Percentiles rank a stretch among this genome's conserved stretches.
Conservation (phyloP, 202 grass and related monocot species). For the Panicum virgatum region DNA sequence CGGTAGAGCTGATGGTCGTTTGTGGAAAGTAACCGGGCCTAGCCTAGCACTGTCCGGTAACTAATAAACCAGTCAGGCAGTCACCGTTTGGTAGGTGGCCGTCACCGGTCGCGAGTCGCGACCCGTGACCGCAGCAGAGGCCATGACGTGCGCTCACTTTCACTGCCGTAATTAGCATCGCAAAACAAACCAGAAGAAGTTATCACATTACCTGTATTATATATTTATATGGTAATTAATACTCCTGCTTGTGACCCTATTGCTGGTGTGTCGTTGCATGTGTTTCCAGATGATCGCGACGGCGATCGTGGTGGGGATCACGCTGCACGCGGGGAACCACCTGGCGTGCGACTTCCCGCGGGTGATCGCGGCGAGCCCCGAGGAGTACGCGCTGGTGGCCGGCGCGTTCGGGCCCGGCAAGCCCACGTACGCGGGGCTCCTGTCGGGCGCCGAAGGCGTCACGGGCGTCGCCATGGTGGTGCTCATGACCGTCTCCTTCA, state of each 20-base stretch:
- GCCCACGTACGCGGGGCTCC: constrained; percentile 70
- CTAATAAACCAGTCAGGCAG: too few species aligned
- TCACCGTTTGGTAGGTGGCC: not conserved
- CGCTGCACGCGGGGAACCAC: constrained; percentile 96
- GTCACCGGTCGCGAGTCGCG: too few species aligned
- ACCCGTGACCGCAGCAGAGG: not conserved
- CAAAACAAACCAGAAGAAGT: not conserved
- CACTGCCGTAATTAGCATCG: not conserved
- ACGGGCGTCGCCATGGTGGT: constrained; percentile 88
- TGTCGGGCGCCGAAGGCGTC: constrained; percentile 67
- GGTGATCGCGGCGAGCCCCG: constrained; percentile 57
- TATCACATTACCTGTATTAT: too few species aligned
- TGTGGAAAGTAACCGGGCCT: not conserved
- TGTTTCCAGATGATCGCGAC: constrained; percentile 90
- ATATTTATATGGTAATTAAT: too few species aligned
- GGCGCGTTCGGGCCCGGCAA: constrained; percentile 56
- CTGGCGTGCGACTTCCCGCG: constrained; percentile 95
- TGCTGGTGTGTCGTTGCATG: too few species aligned
- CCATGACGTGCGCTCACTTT: not conserved
- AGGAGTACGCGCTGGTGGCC: constrained; percentile 65
- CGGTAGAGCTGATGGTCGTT: not conserved
- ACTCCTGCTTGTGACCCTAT: too few species aligned
- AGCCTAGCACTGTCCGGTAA: not conserved
- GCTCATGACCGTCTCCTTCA: constrained; percentile 93
- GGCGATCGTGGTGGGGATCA: constrained; percentile 88